Evolutionary conservation across 2,329 filamentous ascomycete species (phyloP).

Genomic region (Cladosporium halotolerans): DNA sequence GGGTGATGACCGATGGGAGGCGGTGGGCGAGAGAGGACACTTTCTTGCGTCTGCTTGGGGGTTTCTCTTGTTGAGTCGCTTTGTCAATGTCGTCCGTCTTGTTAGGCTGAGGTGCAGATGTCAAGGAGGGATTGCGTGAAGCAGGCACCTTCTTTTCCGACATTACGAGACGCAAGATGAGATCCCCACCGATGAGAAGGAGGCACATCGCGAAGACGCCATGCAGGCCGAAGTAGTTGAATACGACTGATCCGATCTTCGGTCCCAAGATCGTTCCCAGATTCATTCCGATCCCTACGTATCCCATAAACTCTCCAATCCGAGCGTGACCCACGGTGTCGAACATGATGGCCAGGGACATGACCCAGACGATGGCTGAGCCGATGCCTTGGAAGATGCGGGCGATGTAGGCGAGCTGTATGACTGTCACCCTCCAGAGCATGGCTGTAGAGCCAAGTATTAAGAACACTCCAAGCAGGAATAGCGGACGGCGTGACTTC

Average conservation of each 20-base stretch:
- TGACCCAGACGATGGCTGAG: slow-evolving; percentile 65
- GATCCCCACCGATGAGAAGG: slow-evolving; percentile 16
- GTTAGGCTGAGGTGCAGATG: not conserved
- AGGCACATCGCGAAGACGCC: slow-evolving; percentile 19
- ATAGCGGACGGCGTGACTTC: slow-evolving; percentile 53
- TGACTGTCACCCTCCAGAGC: slow-evolving; percentile 56
- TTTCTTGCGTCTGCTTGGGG: not conserved
- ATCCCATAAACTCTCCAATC: slow-evolving; percentile 61
- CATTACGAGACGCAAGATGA: slow-evolving; percentile 19
- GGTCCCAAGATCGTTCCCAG: slow-evolving; percentile 57
- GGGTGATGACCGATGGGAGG: slow-evolving; percentile 16
- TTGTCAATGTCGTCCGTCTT: slow-evolving; percentile 6
- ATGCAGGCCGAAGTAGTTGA: slow-evolving; percentile 41
- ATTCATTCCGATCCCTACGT: slow-evolving; percentile 57
- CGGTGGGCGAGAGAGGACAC: not conserved
- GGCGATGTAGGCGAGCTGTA: slow-evolving; percentile 55
- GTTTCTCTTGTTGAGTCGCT: not conserved
- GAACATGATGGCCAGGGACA: slow-evolving; percentile 62
- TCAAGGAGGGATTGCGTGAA: not conserved
- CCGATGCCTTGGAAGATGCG: slow-evolving; percentile 61
- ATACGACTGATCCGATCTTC: slow-evolving; percentile 61
- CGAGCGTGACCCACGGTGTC: slow-evolving; percentile 58
- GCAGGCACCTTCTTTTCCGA: slow-evolving; percentile 10
- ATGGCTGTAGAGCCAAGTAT: slow-evolving; percentile 57
- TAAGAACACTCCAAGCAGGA: slow-evolving; percentile 56